Base-by-base conservation (phyloP, 2,329 filamentous ascomycete genomes). In the Plectosphaerella sp. region DNA sequence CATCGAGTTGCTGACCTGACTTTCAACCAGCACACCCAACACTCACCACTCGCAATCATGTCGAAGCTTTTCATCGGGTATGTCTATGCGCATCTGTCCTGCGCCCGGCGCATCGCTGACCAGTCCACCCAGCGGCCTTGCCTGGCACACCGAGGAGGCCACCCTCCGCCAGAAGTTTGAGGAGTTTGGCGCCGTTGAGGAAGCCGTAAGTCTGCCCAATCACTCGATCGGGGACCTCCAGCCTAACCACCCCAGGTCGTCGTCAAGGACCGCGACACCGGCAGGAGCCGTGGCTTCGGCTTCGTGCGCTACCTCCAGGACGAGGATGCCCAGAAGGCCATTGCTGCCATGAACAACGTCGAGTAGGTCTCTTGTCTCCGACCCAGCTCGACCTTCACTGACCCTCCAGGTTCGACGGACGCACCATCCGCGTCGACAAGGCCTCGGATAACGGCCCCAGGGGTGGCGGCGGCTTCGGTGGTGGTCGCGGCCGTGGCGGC, bases 21-120 rank as follows among this genome's bases (percentile, higher is more conserved):
- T 16, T 3, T n/a, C 37, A 41, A 48, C 14, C 46, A 48, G 28
- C 41, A 54, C 12, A 54, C 12, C 39, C 47, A 46, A n/a, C 22
- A 47, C 22, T 14, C 35, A 39, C 41, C 20, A 43, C 45, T 20
- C 41, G 58, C 61, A 61, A 70, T 65, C 70, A 96, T 96, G 92
- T 87, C 91, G 55, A 97, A 97, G 74, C 83, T 97, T 64, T 97
- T 97, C 71, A 90, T 96, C 71, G 91, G 91, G 91, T 96, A 80
- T 76, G 87, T 67, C 28, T 42, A 36, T 51, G 54, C 33, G 16
- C 33, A 51, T 54, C 33, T 35, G 14, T 15, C 37, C 50, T 47
- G 11, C 43, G 42, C 50, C 55, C 10, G 24, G 46, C 18, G 47
- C 51, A 56, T 54, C 53, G 49, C 52, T 54, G 45, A 58, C 51